phyloP scores from a whole-genome alignment of 139 green algal genomes.

The Coelastrella sp. region DNA sequence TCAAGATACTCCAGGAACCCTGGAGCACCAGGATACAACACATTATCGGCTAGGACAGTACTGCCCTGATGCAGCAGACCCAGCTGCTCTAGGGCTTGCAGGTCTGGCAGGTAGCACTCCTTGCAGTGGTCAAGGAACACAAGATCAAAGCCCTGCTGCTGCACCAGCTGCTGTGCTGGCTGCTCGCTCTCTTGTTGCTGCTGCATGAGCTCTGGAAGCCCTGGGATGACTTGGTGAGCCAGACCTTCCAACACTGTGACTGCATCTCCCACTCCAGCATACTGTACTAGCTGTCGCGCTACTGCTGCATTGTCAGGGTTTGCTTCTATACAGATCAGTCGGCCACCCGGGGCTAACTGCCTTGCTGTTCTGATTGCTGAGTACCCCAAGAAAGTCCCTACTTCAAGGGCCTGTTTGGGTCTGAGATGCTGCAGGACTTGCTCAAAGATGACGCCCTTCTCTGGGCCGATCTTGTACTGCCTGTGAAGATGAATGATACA shows the following conservation, averaged over 20 bases:
- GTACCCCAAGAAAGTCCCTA: constrained; percentile 52
- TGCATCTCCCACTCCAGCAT: not conserved
- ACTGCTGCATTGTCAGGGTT: constrained; percentile 48
- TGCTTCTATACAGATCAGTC: constrained; percentile 43
- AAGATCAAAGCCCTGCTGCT: constrained; percentile 26
- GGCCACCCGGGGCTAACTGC: not conserved
- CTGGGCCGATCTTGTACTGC: constrained; percentile 48
- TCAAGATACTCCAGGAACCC: constrained; percentile 43
- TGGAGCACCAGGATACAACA: constrained; percentile 34
- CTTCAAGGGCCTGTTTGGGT: constrained; percentile 15
- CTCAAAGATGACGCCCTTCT: constrained; percentile 48
- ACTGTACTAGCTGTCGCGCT: constrained; percentile 1
- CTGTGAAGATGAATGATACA: not conserved
- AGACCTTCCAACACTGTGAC: constrained; percentile 17
- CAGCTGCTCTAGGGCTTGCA: constrained; percentile 34
- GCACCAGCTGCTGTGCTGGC: constrained; percentile 24
- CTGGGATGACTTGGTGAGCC: not conserved
- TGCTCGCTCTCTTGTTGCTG: not conserved
- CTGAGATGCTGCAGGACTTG: not conserved
- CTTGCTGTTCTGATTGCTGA: constrained; percentile 42
- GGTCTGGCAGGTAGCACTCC: constrained; percentile 47
- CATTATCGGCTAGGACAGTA: constrained; percentile 46
- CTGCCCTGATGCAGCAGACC: constrained; percentile 36
- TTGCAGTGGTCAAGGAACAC: constrained; percentile 55
- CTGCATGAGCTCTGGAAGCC: not conserved